A percentile compares a stretch with the other conserved stretches of the same genome.
Evolutionary conservation across 192 early-diverging fungal genomes (phyloP).

Genomic region (Gonapodya sp.): DNA sequence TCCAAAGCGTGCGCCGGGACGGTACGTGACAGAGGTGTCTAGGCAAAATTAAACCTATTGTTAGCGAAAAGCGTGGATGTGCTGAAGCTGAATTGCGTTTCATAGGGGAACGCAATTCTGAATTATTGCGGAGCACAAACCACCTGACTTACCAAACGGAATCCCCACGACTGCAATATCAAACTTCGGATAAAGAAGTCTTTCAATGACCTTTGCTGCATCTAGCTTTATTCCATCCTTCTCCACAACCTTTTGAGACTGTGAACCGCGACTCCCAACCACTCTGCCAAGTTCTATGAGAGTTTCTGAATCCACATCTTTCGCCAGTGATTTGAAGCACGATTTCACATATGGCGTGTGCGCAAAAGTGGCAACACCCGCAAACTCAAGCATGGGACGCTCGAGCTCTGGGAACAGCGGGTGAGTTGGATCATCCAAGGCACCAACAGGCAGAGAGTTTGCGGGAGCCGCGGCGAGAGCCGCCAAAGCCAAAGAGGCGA

Average conservation of each 20-base stretch:
- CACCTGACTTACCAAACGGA: background rate
- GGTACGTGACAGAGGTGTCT: background rate
- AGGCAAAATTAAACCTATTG: background rate
- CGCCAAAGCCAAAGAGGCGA: background rate
- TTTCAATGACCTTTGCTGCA: background rate
- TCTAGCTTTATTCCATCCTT: background rate
- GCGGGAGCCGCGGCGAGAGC: background rate
- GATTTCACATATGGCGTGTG: background rate
- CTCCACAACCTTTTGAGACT: background rate
- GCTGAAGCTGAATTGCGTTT: too few relatives aligned
- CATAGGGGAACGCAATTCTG: too few relatives aligned
- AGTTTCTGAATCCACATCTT: background rate
- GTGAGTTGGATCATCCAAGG: background rate
- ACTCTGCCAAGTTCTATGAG: background rate
- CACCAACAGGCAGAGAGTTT: background rate
- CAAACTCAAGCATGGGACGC: background rate
- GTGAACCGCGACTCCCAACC: background rate
- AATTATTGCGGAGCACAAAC: background rate
- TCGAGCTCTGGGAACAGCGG: background rate
- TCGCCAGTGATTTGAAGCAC: background rate
- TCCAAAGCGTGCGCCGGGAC: background rate
- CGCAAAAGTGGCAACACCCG: background rate
- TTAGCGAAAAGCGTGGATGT: background rate
- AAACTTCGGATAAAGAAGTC: background rate
- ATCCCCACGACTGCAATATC: background rate